Evolutionary conservation across 2,329 filamentous ascomycete genomes (phyloP), one percentile per base, ranked within the genome.

Genomic region (Acephala macrosclerotiorum): DNA sequence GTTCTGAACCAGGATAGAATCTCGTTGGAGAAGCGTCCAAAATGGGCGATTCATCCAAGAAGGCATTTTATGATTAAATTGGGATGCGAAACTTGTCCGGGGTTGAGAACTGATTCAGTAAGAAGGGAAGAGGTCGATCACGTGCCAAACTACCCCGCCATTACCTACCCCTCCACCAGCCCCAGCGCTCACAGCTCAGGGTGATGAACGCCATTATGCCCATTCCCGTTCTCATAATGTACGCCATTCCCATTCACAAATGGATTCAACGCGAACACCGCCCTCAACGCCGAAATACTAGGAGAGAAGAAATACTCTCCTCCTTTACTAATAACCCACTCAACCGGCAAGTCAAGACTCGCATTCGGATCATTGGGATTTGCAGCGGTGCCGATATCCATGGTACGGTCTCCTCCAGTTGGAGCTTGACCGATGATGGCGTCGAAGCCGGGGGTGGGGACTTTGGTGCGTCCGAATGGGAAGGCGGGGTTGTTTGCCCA

Each of bases 251-350:
- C 45, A 18, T 49, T 49, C 7, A 49, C 18, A 20, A 49, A 11
- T 2, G 47, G 22, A 6, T 51, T 51, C 47, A 51, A 26, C 2
- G 22, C 47, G 12, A 57, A 57, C 26, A 36, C 53, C 38, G 64
- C 66, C 59, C 69, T 67, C 47, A 79, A 66, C 0, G 75, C 72
- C 22, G 73, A 61, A 49, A 83, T 77, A 1, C 79, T 81, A 7
- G 81, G 81, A 26, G 79, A 76, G 70, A 83, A 82, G 74, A 82
- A 82, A 62, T 83, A 83, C 64, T 82, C 81, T 4, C 81, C 81
- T 16, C 81, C 81, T 33, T 72, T 76, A 0, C 78, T 75, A 38
- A 80, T 70, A 2, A 82, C 80, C 77, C 81, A 82, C 29, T 65
- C 59, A 20, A 22, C 29, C 55, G 70, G 67, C 40, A 74, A 68